These are phyloP conservation scores for Poronia punctata DNA, from an alignment of 495 filamentous ascomycete genomes.

Conservation along the genomic window DNA sequence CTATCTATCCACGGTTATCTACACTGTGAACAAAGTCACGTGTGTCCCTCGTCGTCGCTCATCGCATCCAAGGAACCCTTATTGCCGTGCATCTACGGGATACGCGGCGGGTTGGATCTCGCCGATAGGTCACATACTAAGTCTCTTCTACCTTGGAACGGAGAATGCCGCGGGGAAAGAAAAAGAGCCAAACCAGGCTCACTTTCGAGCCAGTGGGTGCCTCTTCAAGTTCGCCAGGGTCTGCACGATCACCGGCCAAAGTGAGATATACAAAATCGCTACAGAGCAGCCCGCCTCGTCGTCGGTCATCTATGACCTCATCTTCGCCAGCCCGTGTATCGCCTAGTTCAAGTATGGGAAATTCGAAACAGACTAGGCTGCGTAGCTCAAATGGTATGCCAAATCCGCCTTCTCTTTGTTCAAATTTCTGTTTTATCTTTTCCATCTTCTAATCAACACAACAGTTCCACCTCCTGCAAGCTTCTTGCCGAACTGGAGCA, in stretches of 20 bases:
- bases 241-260: constrained; percentile 12
- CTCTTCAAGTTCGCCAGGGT: constrained; percentile 4
- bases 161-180: constrained; percentile 18
- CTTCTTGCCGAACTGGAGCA: constrained; percentile 13
- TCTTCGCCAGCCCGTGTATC: constrained; percentile 2
- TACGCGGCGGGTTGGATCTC: too few relatives aligned
- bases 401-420: background rate
- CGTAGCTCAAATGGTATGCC: constrained; percentile 10
- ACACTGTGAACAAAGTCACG: too few relatives aligned
- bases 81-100: too few relatives aligned
- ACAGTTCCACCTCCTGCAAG: constrained; percentile 9
- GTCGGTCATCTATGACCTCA: background rate
- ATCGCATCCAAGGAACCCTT: too few relatives aligned
- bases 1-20: too few relatives aligned
- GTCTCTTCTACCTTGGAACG: too few relatives aligned
- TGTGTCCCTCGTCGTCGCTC: too few relatives aligned
- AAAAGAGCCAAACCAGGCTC: constrained; percentile 19
- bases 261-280: constrained; percentile 11
- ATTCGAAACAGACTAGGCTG: constrained; percentile 5
- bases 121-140: too few relatives aligned
- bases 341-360: background rate
- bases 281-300: constrained; percentile 7
- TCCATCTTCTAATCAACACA: constrained; percentile 1
- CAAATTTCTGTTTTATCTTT: background rate
- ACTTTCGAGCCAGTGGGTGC: constrained; percentile 16